Base-by-base conservation (phyloP, 768 basidiomycete genomes). In the Tulasnella sp. region DNA sequence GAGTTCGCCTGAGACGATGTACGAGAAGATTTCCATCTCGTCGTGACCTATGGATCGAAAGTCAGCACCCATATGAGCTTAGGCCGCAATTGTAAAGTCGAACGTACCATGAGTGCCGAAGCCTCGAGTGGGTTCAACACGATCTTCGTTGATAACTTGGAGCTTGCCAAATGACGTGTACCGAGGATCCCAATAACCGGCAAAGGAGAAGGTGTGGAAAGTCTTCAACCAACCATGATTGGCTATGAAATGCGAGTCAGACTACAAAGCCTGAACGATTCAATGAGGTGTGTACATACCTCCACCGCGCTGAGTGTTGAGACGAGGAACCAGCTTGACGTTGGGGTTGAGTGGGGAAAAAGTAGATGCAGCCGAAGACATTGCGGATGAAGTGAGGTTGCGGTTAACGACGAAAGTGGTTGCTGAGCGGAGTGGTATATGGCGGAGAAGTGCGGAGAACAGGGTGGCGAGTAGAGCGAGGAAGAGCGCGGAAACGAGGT, bases 131-230 rank as follows among this genome's bases (percentile, higher is more conserved):
- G 93, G 86, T 5, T 88, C 89, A 48, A 97, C 93, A n/a, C 94
- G 91, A 82, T 96, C 95, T 85, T 98, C 96, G 86, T 98, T 98
- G 85, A 98, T 92, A 46, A 98, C 94, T 14, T 96, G 90, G 1
- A 98, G 89, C 21, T 90, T 83, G 1, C 96, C 94, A 81, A 90
- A 97, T 1, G 87, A 85, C 71, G 90, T 87, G 81, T 91, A 91
- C 1, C 86, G 76, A 10, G 83, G 81, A 71, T 92, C 91, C 56
- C 90, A 87, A 84, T 95, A 97, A 83, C 89, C 91, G 44, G 92
- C 89, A 82, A 94, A 94, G 1, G 92, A 89, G 84, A 96, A 96
- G 0, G 94, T 93, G 82, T 95, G 92, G 88, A 94, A 94, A 0
- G 93, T 91, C 87, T 95, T 95, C 76, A 96, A 86, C 94, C 94